Base-by-base conservation (phyloP, 139 green algal species). In the Auxenochlorella protothecoides region DNA sequence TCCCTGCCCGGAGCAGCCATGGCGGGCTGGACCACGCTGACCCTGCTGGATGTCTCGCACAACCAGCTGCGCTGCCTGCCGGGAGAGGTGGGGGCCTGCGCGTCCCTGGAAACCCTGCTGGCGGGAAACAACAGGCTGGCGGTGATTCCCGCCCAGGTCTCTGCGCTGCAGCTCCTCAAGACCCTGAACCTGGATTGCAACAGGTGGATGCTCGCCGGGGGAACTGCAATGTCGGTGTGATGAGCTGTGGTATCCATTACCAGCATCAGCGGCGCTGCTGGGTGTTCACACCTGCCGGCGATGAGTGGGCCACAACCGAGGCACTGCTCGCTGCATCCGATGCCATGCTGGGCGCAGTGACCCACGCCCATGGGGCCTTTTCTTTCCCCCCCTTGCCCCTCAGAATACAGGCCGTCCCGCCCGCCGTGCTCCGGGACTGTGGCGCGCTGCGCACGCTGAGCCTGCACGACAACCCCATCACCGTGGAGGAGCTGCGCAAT, bases 381-480 rank as follows among this genome's bases (percentile, higher is more conserved):
- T 54, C 12, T 3, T 55, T 53, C 59, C 6, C 6, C 53, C 8
- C 52, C 5, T 53, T 5, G 7, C 54, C 6, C 16, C 9, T 76
- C 78, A 87, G 81, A 62, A 13, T 89, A 7, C 61, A 44, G 5
- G 52, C 55, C 0, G 63, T 89, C 56, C 81, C 84, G 2, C 6
- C 76, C 11, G 68, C 55, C 9, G 12, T 89, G n/a, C 69, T 89
- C 15, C 44, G 10, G 4, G 68, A 73, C 53, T 87, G 83, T 73
- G 61, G 61, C 52, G 60, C 55, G 6, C 74, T 90, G n/a, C 67
- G 66, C 53, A 83, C 74, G 8, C 74, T 90, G 5, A 76, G 55
- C 15, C 59, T 88, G 62, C 85, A 88, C 53, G 62, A 66, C 62
- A 90, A 89, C 72, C 85, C 86, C 11, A 74, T 91, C 27, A 91